Base-by-base conservation (phyloP, 495 filamentous ascomycete species). In the Pyrenopolyporus hunteri region DNA sequence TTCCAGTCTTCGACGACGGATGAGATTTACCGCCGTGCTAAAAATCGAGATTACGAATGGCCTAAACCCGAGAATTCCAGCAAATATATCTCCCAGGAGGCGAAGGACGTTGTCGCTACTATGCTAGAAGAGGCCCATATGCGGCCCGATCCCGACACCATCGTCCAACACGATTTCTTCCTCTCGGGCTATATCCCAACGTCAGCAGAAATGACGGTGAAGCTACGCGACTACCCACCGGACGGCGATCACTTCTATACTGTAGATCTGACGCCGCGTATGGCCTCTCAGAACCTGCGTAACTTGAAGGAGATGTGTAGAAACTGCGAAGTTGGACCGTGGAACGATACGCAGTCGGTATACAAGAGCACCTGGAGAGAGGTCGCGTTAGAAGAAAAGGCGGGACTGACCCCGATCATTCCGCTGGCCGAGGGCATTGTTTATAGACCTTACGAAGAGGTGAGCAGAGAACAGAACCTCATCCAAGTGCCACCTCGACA, bases 1-100 rank as follows among this genome's bases (percentile, higher is more conserved):
- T 95, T 96, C 63, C 91, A 94, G 72, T 91, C 91, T 4, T 87
- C 87, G 29, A 92, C 90, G 0, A 86, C 90, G 35, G 88, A 93
- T 63, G 89, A 92, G 66, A 94, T 96, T 20, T 95, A 96, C 71
- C 84, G 85, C 31, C 86, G 87, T 63, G 88, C 89, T 1, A 81
- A 82, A 67, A 85, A 84, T 55, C 71, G 88, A 42, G 83, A 87
- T 32, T 93, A 92, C 57, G 85, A 88, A 55, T 93, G 90, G 90
- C 89, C 89, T 2, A 82, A 85, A 35, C 56, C 76, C 2, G 75
- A 80, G 22, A 74, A 61, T 6, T 74, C 76, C 1, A 74, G 79
- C 40, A 82, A 80, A 48, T 81, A 74, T 67, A 80, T 83, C 25
- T 80, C 76, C 40, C 62, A 75, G 40, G 83, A 86, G 63, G 89